Percentiles rank a stretch among this genome's conserved stretches.
phyloP scores from a whole-genome alignment of 2,329 filamentous ascomycete genomes.

The Dactylellina sp. region DNA sequence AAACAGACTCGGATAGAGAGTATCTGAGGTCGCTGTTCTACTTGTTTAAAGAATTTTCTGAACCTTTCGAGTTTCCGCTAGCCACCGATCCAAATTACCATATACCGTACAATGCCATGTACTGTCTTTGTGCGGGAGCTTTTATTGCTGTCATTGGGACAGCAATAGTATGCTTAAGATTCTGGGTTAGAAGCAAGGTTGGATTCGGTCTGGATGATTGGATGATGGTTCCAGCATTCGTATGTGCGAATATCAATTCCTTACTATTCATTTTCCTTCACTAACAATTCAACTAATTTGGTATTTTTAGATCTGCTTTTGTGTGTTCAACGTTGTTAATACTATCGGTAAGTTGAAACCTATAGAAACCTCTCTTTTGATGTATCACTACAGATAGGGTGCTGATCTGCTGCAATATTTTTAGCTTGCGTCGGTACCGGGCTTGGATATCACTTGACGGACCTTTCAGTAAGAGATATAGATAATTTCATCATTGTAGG shows the following conservation, averaged over 20 bases:
- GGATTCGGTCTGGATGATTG: slow-evolving; percentile 44
- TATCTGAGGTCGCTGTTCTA: slow-evolving; percentile 28
- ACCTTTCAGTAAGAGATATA: slow-evolving; percentile 35
- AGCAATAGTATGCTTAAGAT: slow-evolving; percentile 10
- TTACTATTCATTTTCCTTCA: background rate
- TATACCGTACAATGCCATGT: slow-evolving; percentile 31
- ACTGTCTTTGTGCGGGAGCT: slow-evolving; percentile 12
- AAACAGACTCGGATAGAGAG: slow-evolving; percentile 40
- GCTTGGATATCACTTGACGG: slow-evolving; percentile 40
- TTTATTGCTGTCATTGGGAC: background rate
- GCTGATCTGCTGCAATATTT: background rate
- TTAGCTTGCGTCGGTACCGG: slow-evolving; percentile 31
- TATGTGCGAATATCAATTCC: slow-evolving; percentile 2
- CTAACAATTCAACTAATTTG: background rate
- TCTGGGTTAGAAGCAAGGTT: slow-evolving; percentile 32
- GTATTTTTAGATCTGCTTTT: slow-evolving; percentile 22
- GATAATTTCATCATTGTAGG: slow-evolving; percentile 30
- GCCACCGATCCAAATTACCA: slow-evolving; percentile 14
- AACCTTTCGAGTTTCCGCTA: slow-evolving; percentile 43
- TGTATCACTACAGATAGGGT: background rate
- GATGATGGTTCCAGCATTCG: slow-evolving; percentile 44
- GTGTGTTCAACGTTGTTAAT: slow-evolving; percentile 26
- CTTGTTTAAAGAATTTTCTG: slow-evolving; percentile 34
- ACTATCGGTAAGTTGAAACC: slow-evolving; percentile 12
- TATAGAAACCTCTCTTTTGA: background rate